These are phyloP conservation scores for Neospermospora avenae DNA, from an alignment of 2,329 filamentous ascomycete genomes.

Conservation along the genomic window DNA sequence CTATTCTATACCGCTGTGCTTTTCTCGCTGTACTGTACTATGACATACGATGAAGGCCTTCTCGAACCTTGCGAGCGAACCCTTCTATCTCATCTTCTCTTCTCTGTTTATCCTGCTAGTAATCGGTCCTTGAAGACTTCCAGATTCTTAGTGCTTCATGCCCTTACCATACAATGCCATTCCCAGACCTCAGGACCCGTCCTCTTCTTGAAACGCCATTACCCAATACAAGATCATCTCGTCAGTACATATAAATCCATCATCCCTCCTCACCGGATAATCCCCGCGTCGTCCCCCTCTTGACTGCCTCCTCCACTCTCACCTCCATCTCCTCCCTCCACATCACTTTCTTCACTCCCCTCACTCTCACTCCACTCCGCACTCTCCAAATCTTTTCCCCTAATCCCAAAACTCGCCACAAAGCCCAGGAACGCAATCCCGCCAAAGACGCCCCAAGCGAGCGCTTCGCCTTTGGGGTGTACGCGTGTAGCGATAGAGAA, in stretches of 20 bases:
- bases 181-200: background rate
- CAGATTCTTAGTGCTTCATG: background rate
- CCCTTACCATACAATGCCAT: background rate
- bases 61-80: no score
- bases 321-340: constrained; percentile 52
- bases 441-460: constrained; percentile 86
- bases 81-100: no score
- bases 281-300: constrained; percentile 22
- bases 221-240: background rate
- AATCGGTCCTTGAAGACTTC: background rate
- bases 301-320: constrained; percentile 26
- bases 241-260: background rate
- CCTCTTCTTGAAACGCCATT: background rate
- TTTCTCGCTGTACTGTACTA: background rate
- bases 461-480: constrained; percentile 73
- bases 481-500: constrained; percentile 77
- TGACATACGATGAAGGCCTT: background rate
- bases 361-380: constrained; percentile 41
- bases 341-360: constrained; percentile 34
- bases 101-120: background rate
- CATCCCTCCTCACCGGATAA: constrained; percentile 1
- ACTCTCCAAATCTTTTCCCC: constrained; percentile 58
- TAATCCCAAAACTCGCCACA: constrained; percentile 73
- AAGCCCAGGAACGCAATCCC: constrained; percentile 80
- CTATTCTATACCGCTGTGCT: background rate